Conservation (phyloP, 164 flowering plant species). For the Vitis riparia region DNA sequence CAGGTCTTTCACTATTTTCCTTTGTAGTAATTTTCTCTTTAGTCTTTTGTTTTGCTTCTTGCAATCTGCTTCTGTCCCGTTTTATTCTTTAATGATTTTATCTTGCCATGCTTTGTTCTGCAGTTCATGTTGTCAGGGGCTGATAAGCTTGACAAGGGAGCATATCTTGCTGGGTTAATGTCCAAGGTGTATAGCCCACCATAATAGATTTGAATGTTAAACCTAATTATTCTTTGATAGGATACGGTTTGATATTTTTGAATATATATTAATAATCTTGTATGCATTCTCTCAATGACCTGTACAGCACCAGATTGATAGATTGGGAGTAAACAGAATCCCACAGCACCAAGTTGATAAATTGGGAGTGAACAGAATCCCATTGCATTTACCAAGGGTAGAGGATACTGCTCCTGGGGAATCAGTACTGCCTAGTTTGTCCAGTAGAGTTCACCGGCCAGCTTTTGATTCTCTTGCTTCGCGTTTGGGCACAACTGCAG, state of each 20-base stretch:
- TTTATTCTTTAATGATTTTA: neutral
- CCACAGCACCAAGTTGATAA: slow-evolving; percentile 2
- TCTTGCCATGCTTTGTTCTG: slow-evolving; percentile 4
- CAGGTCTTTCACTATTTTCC: slow-evolving; percentile 28
- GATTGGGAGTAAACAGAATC: no score
- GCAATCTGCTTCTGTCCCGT: neutral
- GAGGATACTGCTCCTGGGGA: slow-evolving; percentile 9
- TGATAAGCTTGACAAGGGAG: slow-evolving; percentile 30
- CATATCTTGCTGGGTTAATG: slow-evolving; percentile 32
- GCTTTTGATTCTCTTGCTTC: slow-evolving; percentile 15
- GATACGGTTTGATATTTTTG: no score
- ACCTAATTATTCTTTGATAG: neutral
- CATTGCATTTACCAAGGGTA: slow-evolving; percentile 9
- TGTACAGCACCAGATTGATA: slow-evolving; percentile 23
- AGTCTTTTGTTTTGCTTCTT: slow-evolving; percentile 1
- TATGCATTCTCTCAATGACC: neutral
- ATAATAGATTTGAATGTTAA: neutral
- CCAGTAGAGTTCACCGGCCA: slow-evolving; percentile 6
- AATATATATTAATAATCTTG: no score
- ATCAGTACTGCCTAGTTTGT: slow-evolving; percentile 14
- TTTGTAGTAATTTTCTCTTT: neutral
- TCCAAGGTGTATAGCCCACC: slow-evolving; percentile 24
- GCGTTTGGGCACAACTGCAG: slow-evolving; percentile 7
- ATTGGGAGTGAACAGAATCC: slow-evolving; percentile 7
- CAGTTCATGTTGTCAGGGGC: slow-evolving; percentile 43